Evolutionary conservation across 2,329 filamentous ascomycete genomes (phyloP).

Genomic region (Alternaria arbusti): DNA sequence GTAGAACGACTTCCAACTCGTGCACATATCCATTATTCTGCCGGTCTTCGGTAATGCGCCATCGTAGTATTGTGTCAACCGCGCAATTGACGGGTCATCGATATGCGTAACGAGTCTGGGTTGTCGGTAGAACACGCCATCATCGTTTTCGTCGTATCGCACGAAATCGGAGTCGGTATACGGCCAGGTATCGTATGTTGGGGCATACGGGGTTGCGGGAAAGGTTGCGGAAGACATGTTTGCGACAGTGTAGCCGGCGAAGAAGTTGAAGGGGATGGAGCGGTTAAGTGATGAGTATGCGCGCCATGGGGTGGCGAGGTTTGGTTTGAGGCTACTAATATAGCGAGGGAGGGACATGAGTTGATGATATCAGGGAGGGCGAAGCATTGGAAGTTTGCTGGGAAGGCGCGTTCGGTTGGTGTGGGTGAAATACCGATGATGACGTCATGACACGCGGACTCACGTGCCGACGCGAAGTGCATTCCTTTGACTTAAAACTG

Average conservation of each 20-base stretch:
- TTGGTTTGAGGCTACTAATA: background rate
- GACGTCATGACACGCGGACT: slow-evolving; percentile 29
- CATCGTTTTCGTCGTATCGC: slow-evolving; percentile 46
- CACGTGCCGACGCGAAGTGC: slow-evolving; percentile 18
- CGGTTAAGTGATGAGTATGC: slow-evolving; percentile 8
- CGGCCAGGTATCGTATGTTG: slow-evolving; percentile 29
- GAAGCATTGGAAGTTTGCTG: background rate
- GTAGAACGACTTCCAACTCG: slow-evolving; percentile 58
- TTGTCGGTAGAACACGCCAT: slow-evolving; percentile 49
- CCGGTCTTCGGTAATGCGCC: slow-evolving; percentile 50
- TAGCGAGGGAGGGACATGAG: slow-evolving; percentile 13
- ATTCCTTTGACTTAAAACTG: too few species aligned
- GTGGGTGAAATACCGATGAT: background rate
- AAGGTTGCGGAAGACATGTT: slow-evolving; percentile 15
- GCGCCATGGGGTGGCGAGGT: slow-evolving; percentile 1
- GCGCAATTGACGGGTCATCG: slow-evolving; percentile 57
- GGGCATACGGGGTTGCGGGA: slow-evolving; percentile 19
- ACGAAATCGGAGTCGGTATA: slow-evolving; percentile 44
- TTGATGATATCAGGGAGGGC: background rate
- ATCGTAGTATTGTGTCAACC: slow-evolving; percentile 56
- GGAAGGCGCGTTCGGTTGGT: slow-evolving; percentile 9
- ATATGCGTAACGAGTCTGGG: slow-evolving; percentile 62
- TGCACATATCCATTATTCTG: slow-evolving; percentile 58
- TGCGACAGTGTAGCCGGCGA: slow-evolving; percentile 11
- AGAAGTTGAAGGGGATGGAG: slow-evolving; percentile 19